Percentiles rank a stretch among this genome's conserved stretches.
Conservation (phyloP, 345 rosid species). For the Isatis tinctoria region DNA sequence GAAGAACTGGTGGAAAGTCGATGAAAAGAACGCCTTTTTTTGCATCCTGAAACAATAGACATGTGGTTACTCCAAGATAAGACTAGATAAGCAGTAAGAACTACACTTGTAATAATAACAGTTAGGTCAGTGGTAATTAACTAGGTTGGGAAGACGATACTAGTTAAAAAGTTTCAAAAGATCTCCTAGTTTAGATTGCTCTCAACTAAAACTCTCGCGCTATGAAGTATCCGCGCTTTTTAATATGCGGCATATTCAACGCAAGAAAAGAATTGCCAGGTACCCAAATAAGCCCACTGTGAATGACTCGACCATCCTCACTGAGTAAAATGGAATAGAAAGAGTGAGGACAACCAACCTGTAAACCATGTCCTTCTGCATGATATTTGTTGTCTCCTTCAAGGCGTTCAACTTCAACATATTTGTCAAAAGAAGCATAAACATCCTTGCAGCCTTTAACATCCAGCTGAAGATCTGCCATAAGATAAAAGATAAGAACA, state of each 20-base stretch:
- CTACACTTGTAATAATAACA: neutral
- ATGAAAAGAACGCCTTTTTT: constrained; percentile 86
- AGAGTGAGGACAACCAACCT: constrained; percentile 48
- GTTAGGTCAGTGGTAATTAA: neutral
- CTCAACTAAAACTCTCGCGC: neutral
- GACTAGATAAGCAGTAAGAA: neutral
- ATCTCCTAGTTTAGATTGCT: neutral
- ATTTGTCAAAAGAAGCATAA: constrained; percentile 96
- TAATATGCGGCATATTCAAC: constrained; percentile 4
- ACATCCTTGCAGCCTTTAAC: constrained; percentile 98
- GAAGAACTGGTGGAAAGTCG: constrained; percentile 97
- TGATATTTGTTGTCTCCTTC: constrained; percentile 98
- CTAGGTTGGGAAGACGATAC: neutral
- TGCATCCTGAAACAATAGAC: constrained; percentile 66
- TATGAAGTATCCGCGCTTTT: neutral
- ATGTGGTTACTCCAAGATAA: constrained; percentile 5
- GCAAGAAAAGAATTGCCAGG: neutral
- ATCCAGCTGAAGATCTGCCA: constrained; percentile 94
- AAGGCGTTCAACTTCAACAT: constrained; percentile 94
- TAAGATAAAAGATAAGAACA: constrained; percentile 2
- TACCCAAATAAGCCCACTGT: constrained; percentile 2
- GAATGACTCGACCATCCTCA: neutral
- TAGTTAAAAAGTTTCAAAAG: neutral
- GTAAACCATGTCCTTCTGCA: constrained; percentile 85
- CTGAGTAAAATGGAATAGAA: neutral